Evolutionary conservation across 345 rosid species (phyloP).

Genomic region (Reutealis trisperma): DNA sequence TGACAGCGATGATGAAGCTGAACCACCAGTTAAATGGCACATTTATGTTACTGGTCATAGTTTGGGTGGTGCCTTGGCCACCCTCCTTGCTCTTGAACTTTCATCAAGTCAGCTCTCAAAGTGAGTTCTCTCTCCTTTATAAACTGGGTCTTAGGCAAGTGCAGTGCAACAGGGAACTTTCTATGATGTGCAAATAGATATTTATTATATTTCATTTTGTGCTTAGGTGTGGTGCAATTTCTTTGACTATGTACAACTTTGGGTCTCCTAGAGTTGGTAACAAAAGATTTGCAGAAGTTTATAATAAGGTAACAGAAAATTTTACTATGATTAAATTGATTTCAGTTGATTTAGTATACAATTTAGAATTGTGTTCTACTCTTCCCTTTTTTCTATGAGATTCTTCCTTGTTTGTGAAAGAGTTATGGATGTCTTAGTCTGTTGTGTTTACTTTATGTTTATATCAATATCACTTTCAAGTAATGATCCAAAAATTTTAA

Average conservation of each 20-base stretch:
- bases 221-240: slow-evolving; percentile 64
- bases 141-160: neutral
- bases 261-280: slow-evolving; percentile 99
- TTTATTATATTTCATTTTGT: slow-evolving; percentile 12
- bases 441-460: neutral
- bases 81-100: slow-evolving; percentile 91
- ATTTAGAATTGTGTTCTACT: neutral
- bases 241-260: slow-evolving; percentile 87
- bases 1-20: slow-evolving; percentile 60
- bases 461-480: neutral
- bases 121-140: slow-evolving; percentile 42
- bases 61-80: slow-evolving; percentile 95
- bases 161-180: neutral
- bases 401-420: neutral
- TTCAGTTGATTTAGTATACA: neutral
- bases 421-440: neutral
- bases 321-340: neutral
- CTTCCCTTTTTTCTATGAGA: neutral
- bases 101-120: slow-evolving; percentile 82
- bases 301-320: slow-evolving; percentile 63
- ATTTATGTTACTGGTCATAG: slow-evolving; percentile 97
- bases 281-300: slow-evolving; percentile 77
- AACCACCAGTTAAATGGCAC: slow-evolving; percentile 60
- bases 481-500: neutral
- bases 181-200: neutral